A percentile compares a stretch with the other conserved stretches of the same genome.
These are phyloP conservation scores for Immersiporthe knoxdaviesiana DNA, from an alignment of 2,329 filamentous ascomycete species.

Conservation along the genomic window DNA sequence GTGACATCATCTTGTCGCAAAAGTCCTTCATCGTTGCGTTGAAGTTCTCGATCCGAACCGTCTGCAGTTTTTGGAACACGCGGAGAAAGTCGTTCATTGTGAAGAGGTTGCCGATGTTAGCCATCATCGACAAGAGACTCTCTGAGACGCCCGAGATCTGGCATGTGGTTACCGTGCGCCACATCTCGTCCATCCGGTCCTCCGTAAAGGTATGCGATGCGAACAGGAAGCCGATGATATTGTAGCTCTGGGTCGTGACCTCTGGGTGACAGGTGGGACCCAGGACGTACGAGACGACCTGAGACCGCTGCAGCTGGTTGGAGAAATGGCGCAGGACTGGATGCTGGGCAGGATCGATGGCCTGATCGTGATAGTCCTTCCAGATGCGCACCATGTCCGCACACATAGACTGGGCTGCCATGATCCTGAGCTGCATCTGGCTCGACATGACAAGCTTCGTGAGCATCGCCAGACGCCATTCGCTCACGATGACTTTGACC, in stretches of 20 bases:
- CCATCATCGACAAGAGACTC: constrained; percentile 72
- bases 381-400: constrained; percentile 69
- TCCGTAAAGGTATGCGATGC: constrained; percentile 75
- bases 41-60: constrained; percentile 65
- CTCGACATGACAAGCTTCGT: constrained; percentile 77
- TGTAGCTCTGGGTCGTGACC: constrained; percentile 77
- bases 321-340: constrained; percentile 69
- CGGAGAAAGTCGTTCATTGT: constrained; percentile 59
- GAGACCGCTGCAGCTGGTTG: constrained; percentile 68
- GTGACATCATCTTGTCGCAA: constrained; percentile 59
- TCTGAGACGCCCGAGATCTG: constrained; percentile 85
- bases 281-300: constrained; percentile 83
- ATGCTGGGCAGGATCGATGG: constrained; percentile 40
- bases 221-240: constrained; percentile 85
- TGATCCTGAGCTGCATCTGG: constrained; percentile 87
- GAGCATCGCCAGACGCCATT: constrained; percentile 72
- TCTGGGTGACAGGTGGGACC: constrained; percentile 92
- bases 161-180: constrained; percentile 79
- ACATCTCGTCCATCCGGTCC: constrained; percentile 77
- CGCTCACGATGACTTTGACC: constrained; percentile 56
- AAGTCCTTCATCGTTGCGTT: constrained; percentile 64
- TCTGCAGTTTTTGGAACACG: constrained; percentile 71
- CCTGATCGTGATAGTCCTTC: constrained; percentile 56
- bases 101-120: constrained; percentile 52
- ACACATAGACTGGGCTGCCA: constrained; percentile 76